Evolutionary conservation across 345 rosid species (phyloP).

Genomic region (Geranium brycei): DNA sequence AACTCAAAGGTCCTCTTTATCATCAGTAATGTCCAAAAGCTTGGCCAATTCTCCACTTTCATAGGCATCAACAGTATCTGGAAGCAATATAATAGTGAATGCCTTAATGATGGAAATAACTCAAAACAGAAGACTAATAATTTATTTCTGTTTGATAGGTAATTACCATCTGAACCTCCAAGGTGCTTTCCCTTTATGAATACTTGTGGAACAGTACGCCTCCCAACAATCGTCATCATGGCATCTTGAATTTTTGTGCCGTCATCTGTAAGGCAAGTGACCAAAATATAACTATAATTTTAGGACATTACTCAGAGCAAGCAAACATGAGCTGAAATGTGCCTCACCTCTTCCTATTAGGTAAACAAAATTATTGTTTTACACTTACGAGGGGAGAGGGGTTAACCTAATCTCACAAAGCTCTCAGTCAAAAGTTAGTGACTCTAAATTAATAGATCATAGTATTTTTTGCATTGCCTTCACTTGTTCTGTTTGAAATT

Average conservation of each 20-base stretch:
- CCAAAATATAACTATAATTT: not conserved
- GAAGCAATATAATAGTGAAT: constrained; percentile 9
- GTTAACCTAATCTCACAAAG: no score
- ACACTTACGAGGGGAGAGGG: no score
- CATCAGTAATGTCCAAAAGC: constrained; percentile 42
- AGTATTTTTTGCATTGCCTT: no score
- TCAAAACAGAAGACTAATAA: not conserved
- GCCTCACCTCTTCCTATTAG: not conserved
- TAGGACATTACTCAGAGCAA: not conserved
- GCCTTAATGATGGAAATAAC: not conserved
- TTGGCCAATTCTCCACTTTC: constrained; percentile 57
- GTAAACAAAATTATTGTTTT: no score
- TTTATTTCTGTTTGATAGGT: not conserved
- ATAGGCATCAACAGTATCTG: constrained; percentile 71
- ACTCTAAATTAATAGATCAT: no score
- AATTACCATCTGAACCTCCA: constrained; percentile 83
- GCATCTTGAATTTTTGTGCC: constrained; percentile 64
- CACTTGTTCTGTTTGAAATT: no score
- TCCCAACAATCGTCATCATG: constrained; percentile 41
- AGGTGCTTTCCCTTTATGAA: constrained; percentile 74
- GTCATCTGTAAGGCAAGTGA: constrained; percentile 36
- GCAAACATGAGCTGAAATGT: not conserved
- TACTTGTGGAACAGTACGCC: constrained; percentile 87
- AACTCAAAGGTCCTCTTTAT: constrained; percentile 3
- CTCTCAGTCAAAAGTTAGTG: no score